phyloP scores from a whole-genome alignment of 2,329 filamentous ascomycete species.

The Epichloe aotearoae region DNA sequence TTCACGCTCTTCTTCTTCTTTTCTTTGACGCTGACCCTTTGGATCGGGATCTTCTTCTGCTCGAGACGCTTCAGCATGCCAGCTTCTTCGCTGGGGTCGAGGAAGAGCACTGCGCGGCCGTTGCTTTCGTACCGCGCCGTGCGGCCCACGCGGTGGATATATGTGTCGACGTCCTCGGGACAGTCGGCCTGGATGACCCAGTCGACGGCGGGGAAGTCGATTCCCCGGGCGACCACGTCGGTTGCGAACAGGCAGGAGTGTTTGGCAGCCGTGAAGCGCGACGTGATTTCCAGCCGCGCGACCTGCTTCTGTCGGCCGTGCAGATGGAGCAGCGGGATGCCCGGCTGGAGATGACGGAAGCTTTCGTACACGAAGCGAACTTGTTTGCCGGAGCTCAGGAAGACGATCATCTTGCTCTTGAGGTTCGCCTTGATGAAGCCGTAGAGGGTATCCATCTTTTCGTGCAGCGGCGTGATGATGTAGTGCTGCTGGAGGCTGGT shows the following conservation, averaged over 20 bases:
- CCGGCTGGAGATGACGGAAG: conserved; percentile 85
- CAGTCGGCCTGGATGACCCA: conserved; percentile 99
- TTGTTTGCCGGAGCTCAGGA: conserved; percentile 89
- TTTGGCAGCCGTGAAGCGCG: conserved; percentile 67
- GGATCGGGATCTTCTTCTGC: conserved; percentile 79
- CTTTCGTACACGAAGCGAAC: conserved; percentile 92
- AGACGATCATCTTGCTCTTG: conserved; percentile 90
- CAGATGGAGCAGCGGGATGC: conserved; percentile 83
- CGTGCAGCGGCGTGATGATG: conserved; percentile 66
- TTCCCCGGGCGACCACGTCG: conserved; percentile 82
- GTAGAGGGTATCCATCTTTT: conserved; percentile 86
- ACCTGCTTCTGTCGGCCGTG: conserved; percentile 90
- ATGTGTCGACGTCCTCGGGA: conserved; percentile 92
- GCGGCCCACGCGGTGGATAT: conserved; percentile 89
- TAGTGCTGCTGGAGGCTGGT: conserved; percentile 82
- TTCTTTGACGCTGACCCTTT: conserved; percentile 72
- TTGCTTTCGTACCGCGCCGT: conserved; percentile 88
- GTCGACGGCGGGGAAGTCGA: conserved; percentile 93
- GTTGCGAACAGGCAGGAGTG: conserved; percentile 86
- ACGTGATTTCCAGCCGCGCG: conserved; percentile 75
- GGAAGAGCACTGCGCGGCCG: conserved; percentile 77
- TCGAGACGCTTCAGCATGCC: conserved; percentile 81
- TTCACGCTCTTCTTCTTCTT: conserved; percentile 83
- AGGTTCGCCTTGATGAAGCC: conserved; percentile 85
- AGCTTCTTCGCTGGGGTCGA: conserved; percentile 82